Conservation (phyloP, 352 stramenopile species). For the Halophytophthora polymorphica region DNA sequence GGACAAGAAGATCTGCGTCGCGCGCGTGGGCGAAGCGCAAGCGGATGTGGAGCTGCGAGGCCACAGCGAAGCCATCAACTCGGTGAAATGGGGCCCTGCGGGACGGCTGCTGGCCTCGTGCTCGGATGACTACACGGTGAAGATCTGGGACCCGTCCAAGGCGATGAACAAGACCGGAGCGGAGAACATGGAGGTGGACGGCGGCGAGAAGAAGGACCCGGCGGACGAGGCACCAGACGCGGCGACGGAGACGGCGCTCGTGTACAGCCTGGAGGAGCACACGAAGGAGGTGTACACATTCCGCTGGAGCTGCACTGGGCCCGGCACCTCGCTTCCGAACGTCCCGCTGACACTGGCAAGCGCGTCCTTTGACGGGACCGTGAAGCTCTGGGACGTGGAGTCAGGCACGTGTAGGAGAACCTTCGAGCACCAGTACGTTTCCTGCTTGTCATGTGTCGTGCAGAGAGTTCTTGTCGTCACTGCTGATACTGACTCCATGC, state of each 20-base stretch:
- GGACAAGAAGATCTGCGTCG: conserved; percentile 91
- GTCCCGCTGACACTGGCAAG: conserved; percentile 87
- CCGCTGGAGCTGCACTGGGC: conserved; percentile 88
- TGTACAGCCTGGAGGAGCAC: conserved; percentile 89
- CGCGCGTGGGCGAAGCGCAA: conserved; percentile 74
- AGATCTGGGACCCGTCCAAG: conserved; percentile 92
- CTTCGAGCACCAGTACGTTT: conserved; percentile 91
- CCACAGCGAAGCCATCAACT: conserved; percentile 98
- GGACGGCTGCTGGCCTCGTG: conserved; percentile 93
- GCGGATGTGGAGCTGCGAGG: conserved; percentile 86
- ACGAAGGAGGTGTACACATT: conserved; percentile 94
- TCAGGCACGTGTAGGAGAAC: conserved; percentile 90
- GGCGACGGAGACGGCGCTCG: conserved; percentile 35
- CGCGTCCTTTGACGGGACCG: conserved; percentile 95
- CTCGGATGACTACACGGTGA: conserved; percentile 97
- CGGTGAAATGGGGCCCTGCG: conserved; percentile 96
- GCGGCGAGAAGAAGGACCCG: conserved; percentile 24
- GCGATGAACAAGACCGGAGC: conserved; percentile 21
- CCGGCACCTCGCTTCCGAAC: conserved; percentile 55
- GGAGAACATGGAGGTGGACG: conserved; percentile 27
- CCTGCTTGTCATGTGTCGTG: conserved; percentile 28
- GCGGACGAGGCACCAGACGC: conserved; percentile 18
- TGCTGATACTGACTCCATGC: conserved; percentile 20
- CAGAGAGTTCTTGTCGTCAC: conserved; percentile 1
- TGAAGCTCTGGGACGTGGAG: conserved; percentile 93